Conservation (phyloP, 169 alveolate genomes). For the Plasmodium relictum region DNA sequence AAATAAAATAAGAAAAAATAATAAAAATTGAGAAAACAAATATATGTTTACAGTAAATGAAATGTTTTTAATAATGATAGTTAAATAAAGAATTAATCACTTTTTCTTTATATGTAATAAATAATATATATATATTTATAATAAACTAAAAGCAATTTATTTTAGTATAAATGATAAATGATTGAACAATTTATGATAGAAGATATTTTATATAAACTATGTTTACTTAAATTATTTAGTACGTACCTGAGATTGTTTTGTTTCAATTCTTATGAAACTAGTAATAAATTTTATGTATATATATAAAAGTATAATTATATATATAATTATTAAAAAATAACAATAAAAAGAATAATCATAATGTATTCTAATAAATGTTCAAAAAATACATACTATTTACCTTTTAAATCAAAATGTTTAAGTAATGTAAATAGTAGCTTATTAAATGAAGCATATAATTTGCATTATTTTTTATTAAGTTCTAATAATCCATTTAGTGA, state of each 20-base stretch:
- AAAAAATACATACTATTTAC: conserved; percentile 52
- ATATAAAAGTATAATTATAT: not conserved
- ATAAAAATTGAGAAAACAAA: too few relatives aligned
- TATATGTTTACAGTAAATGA: too few relatives aligned
- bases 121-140: too few relatives aligned
- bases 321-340: not conserved
- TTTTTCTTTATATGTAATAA: too few relatives aligned
- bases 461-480: conserved; percentile 64
- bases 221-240: not conserved
- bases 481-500: conserved; percentile 41
- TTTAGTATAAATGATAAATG: too few relatives aligned
- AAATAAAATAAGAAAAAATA: too few relatives aligned
- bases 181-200: too few relatives aligned
- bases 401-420: conserved; percentile 52
- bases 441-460: conserved; percentile 27
- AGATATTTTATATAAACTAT: too few relatives aligned
- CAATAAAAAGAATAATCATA: not conserved
- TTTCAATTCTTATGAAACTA: too few relatives aligned
- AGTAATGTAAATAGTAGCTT: conserved; percentile 23
- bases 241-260: not conserved
- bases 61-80: too few relatives aligned
- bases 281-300: conserved; percentile 8
- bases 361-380: conserved; percentile 53
- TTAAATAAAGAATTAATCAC: too few relatives aligned
- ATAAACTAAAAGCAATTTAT: too few relatives aligned